Evolutionary conservation across 768 basidiomycete genomes (phyloP).

Genomic region (Russula foetens): DNA sequence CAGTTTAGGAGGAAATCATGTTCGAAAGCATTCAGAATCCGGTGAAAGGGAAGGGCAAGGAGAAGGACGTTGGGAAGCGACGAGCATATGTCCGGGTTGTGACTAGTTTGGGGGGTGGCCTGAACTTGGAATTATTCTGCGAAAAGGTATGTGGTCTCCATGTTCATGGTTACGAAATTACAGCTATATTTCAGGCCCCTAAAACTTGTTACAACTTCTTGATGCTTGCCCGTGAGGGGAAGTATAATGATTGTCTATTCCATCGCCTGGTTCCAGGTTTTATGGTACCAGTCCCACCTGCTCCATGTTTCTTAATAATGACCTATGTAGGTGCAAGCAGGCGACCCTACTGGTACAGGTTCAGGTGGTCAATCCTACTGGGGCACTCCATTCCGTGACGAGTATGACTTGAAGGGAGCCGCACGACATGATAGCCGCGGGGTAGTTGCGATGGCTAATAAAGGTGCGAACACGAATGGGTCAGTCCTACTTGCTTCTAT

Average conservation of each 20-base stretch:
- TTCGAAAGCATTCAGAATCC: slow-evolving; percentile 86
- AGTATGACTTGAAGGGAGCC: slow-evolving; percentile 81
- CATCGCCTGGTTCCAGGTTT: slow-evolving; percentile 92
- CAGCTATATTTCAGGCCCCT: slow-evolving; percentile 54
- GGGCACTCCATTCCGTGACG: slow-evolving; percentile 95
- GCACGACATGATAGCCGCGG: slow-evolving; percentile 84
- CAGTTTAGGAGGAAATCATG: slow-evolving; percentile 83
- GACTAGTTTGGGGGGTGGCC: slow-evolving; percentile 81
- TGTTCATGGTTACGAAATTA: background rate
- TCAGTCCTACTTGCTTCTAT: slow-evolving; percentile 25
- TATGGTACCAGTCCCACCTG: slow-evolving; percentile 55
- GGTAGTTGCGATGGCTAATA: slow-evolving; percentile 90
- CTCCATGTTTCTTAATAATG: slow-evolving; percentile 5
- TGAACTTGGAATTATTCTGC: slow-evolving; percentile 80
- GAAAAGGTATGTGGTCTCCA: slow-evolving; percentile 53
- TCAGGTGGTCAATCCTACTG: slow-evolving; percentile 88
- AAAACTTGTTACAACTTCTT: slow-evolving; percentile 99
- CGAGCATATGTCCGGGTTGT: slow-evolving; percentile 95
- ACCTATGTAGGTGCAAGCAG: slow-evolving; percentile 76
- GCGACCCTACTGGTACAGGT: slow-evolving; percentile 95
- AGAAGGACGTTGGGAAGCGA: slow-evolving; percentile 85
- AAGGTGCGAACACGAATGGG: slow-evolving; percentile 87
- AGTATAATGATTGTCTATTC: slow-evolving; percentile 85
- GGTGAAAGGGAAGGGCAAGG: slow-evolving; percentile 81
- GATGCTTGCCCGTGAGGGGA: slow-evolving; percentile 83